These are phyloP conservation scores for Fusarium sp. DNA, from an alignment of 2,329 filamentous ascomycete genomes.

Conservation along the genomic window DNA sequence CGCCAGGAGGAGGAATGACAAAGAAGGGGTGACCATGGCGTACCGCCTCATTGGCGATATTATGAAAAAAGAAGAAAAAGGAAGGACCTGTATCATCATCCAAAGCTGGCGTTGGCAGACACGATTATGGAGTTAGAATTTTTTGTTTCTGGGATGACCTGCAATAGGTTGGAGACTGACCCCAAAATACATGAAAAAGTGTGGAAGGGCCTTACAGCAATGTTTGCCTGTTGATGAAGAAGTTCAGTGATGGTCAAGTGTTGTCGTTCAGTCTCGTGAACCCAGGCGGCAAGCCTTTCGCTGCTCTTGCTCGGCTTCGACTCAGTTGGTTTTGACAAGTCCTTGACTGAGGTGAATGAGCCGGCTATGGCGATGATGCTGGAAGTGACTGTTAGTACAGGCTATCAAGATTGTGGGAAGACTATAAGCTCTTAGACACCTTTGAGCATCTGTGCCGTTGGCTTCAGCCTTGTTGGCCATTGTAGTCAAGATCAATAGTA, in stretches of 20 bases:
- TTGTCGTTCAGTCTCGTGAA: slow-evolving; percentile 23
- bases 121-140: slow-evolving; percentile 37
- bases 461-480: slow-evolving; percentile 28
- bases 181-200: slow-evolving; percentile 22
- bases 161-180: slow-evolving; percentile 29
- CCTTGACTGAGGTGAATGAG: not conserved
- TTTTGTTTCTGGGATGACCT: slow-evolving; percentile 20
- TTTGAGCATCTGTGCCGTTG: not conserved
- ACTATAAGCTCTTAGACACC: not conserved
- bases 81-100: slow-evolving; percentile 37
- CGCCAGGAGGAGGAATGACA: not conserved
- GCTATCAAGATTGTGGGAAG: not conserved
- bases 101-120: slow-evolving; percentile 40
- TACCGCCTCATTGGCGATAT: slow-evolving; percentile 4
- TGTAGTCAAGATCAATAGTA: not conserved
- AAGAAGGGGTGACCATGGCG: not conserved
- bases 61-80: slow-evolving; percentile 15
- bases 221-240: slow-evolving; percentile 18
- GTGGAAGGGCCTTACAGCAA: slow-evolving; percentile 19
- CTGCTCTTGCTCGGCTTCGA: not conserved
- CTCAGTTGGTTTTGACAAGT: not conserved
- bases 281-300: slow-evolving; percentile 29
- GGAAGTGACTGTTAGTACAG: slow-evolving; percentile 1
- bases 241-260: slow-evolving; percentile 31
- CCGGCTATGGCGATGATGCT: not conserved